phyloP scores from a whole-genome alignment of 768 basidiomycete species.

The Russula compacta region DNA sequence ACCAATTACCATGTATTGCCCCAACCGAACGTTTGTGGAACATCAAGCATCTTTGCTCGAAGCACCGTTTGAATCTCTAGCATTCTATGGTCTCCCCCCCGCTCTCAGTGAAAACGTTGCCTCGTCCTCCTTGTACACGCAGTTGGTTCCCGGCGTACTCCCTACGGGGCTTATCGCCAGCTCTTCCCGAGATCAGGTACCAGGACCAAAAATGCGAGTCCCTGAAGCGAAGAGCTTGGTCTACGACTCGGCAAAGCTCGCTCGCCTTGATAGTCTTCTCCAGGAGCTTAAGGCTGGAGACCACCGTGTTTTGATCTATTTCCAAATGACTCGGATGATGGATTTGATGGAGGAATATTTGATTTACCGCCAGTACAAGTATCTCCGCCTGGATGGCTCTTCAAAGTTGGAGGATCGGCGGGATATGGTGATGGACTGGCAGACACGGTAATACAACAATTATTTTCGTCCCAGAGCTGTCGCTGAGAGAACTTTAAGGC shows the following conservation, averaged over 20 bases:
- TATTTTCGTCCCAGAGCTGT: background rate
- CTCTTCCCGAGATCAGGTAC: slow-evolving; percentile 67
- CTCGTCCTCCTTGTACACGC: slow-evolving; percentile 39
- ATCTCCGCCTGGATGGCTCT: slow-evolving; percentile 84
- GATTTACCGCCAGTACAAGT: slow-evolving; percentile 93
- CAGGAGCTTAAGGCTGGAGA: slow-evolving; percentile 88
- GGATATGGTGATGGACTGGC: slow-evolving; percentile 99
- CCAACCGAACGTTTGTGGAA: slow-evolving; percentile 73
- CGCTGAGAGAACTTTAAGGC: slow-evolving; percentile 34
- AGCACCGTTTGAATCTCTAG: slow-evolving; percentile 65
- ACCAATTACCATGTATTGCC: slow-evolving; percentile 61
- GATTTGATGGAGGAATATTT: slow-evolving; percentile 98
- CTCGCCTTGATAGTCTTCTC: slow-evolving; percentile 79
- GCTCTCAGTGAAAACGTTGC: slow-evolving; percentile 49
- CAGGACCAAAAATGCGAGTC: slow-evolving; percentile 77
- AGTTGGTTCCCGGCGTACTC: slow-evolving; percentile 49
- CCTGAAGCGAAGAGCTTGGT: slow-evolving; percentile 93
- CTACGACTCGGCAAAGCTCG: slow-evolving; percentile 94
- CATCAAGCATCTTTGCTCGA: slow-evolving; percentile 49
- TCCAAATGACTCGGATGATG: slow-evolving; percentile 99
- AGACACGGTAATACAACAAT: slow-evolving; percentile 64
- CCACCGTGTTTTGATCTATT: slow-evolving; percentile 92
- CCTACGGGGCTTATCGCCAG: slow-evolving; percentile 56
- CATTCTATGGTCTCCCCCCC: slow-evolving; percentile 77
- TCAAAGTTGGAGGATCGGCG: slow-evolving; percentile 92